Conservation (phyloP, 2,329 filamentous ascomycete species). For the Grosmannia huntii region DNA sequence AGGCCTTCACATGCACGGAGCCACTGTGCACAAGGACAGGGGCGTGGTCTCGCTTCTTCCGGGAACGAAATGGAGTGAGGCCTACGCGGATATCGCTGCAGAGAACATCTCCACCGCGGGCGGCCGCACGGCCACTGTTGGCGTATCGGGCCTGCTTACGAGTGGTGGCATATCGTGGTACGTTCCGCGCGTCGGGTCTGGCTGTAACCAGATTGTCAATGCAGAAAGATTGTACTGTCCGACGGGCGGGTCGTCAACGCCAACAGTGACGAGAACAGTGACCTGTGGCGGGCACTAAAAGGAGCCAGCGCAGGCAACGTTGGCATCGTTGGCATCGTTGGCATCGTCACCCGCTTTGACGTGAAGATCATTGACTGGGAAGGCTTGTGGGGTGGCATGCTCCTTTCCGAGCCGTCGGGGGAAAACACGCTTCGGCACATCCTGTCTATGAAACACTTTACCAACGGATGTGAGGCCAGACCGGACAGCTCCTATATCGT, state of each 20-base stretch:
- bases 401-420: conserved; percentile 6
- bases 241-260: conserved; percentile 26
- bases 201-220: conserved; percentile 25
- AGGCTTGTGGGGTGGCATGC: conserved; percentile 15
- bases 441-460: conserved; percentile 10
- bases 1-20: conserved; percentile 6
- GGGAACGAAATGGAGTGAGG: neutral
- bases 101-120: conserved; percentile 13
- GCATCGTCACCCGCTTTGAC: conserved; percentile 18
- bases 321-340: conserved; percentile 29
- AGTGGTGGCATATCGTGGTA: conserved; percentile 19
- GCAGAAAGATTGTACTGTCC: conserved; percentile 30
- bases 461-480: conserved; percentile 8
- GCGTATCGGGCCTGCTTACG: conserved; percentile 17
- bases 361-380: conserved; percentile 9
- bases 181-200: conserved; percentile 21
- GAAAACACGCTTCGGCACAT: conserved; percentile 1
- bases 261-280: conserved; percentile 14
- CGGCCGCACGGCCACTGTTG: conserved; percentile 16
- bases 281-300: conserved; percentile 22
- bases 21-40: neutral
- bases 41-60: neutral
- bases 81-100: neutral
- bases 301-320: conserved; percentile 31
- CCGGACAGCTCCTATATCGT: conserved; percentile 10